These are phyloP conservation scores for Diutina pseudorugosa DNA, from an alignment of 1,139 yeast species.

Conservation along the genomic window DNA sequence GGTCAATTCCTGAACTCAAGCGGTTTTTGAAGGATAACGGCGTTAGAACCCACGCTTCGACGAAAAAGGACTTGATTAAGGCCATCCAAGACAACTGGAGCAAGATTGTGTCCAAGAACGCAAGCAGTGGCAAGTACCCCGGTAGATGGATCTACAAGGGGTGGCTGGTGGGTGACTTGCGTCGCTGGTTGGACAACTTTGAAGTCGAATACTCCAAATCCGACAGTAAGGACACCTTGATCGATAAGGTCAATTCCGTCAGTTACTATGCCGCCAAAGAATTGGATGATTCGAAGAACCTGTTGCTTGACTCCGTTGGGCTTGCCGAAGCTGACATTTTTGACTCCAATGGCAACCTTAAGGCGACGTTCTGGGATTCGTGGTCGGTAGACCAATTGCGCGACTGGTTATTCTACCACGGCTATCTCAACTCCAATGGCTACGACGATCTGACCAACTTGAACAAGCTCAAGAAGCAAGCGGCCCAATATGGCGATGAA, in stretches of 20 bases:
- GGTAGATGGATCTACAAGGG: slow-evolving; percentile 35
- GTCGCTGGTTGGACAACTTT: slow-evolving; percentile 34
- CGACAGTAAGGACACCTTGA: slow-evolving; percentile 27
- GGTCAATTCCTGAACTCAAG: slow-evolving; percentile 27
- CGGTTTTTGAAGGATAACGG: slow-evolving; percentile 22
- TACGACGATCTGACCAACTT: slow-evolving; percentile 11
- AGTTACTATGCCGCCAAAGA: slow-evolving; percentile 26
- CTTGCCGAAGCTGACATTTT: slow-evolving; percentile 21
- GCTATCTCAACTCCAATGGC: slow-evolving; percentile 16
- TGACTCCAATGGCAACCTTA: slow-evolving; percentile 28
- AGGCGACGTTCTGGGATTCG: slow-evolving; percentile 32
- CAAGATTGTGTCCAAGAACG: slow-evolving; percentile 19
- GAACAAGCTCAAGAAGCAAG: slow-evolving; percentile 12
- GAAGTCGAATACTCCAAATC: slow-evolving; percentile 27
- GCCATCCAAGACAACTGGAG: slow-evolving; percentile 26
- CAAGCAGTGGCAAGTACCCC: slow-evolving; percentile 35
- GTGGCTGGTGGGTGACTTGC: slow-evolving; percentile 33
- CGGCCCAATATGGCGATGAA: slow-evolving; percentile 11
- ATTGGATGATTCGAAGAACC: slow-evolving; percentile 22
- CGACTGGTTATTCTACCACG: slow-evolving; percentile 20
- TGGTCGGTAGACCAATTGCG: slow-evolving; percentile 21
- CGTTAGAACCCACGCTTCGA: slow-evolving; percentile 15
- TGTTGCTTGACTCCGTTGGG: slow-evolving; percentile 26
- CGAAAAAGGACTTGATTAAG: slow-evolving; percentile 23
- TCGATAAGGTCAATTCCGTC: slow-evolving; percentile 29